Percentiles rank a stretch among this genome's conserved stretches.
These are phyloP conservation scores for Teunomyces aglyptinius DNA, from an alignment of 805 yeast genomes.

Conservation along the genomic window DNA sequence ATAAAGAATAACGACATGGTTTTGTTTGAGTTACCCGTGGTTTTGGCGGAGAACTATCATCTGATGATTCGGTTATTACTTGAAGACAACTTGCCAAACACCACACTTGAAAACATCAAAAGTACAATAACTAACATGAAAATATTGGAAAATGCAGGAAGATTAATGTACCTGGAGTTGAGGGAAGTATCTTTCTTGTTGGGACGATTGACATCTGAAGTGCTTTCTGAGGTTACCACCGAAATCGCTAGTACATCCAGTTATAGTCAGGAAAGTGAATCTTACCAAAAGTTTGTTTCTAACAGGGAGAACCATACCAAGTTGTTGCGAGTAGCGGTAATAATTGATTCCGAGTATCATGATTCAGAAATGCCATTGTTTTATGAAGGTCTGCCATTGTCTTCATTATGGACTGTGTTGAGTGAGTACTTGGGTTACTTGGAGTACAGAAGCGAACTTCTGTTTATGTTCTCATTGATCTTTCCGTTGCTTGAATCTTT, in stretches of 20 bases:
- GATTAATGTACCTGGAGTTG: too few relatives aligned
- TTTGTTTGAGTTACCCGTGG: slow-evolving; percentile 51
- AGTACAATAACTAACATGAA: too few relatives aligned
- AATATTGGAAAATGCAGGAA: too few relatives aligned
- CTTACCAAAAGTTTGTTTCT: slow-evolving; percentile 67
- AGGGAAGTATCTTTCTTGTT: too few relatives aligned
- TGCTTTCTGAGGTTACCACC: too few relatives aligned
- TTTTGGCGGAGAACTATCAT: slow-evolving; percentile 61
- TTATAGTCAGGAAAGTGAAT: slow-evolving; percentile 47
- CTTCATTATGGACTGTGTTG: slow-evolving; percentile 80
- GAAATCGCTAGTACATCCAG: slow-evolving; percentile 42
- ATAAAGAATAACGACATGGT: slow-evolving; percentile 13
- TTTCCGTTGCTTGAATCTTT: slow-evolving; percentile 87
- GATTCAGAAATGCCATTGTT: slow-evolving; percentile 52
- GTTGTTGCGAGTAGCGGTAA: slow-evolving; percentile 76
- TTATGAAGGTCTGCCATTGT: slow-evolving; percentile 66
- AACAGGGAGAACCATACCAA: slow-evolving; percentile 86
- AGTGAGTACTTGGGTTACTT: slow-evolving; percentile 66
- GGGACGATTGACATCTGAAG: too few relatives aligned
- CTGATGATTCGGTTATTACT: slow-evolving; percentile 67
- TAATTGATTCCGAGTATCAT: slow-evolving; percentile 77
- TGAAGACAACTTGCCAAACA: slow-evolving; percentile 70
- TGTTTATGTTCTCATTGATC: slow-evolving; percentile 66
- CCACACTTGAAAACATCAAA: too few relatives aligned
- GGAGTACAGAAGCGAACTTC: slow-evolving; percentile 54